These are phyloP conservation scores for Kwoniella newhampshirensis DNA, from an alignment of 768 basidiomycete genomes.

Conservation along the genomic window DNA sequence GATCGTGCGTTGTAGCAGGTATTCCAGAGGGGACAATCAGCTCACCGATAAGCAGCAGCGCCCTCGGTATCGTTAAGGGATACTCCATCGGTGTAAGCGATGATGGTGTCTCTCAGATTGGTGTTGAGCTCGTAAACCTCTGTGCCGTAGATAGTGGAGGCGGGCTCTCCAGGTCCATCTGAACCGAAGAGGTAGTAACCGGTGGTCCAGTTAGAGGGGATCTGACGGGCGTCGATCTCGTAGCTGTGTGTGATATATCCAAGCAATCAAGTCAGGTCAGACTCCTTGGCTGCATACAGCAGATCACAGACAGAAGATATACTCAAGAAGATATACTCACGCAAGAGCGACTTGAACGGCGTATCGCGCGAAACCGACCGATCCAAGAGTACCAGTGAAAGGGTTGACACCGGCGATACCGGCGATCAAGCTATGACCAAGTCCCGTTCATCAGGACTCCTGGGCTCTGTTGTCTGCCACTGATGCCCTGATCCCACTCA, in stretches of 20 bases:
- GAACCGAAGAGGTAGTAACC: slow-evolving; percentile 55
- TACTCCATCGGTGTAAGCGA: slow-evolving; percentile 48
- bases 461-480: too few relatives aligned
- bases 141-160: slow-evolving; percentile 55
- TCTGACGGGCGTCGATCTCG: slow-evolving; percentile 57
- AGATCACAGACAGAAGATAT: neutral
- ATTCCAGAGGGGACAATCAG: too few relatives aligned
- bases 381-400: slow-evolving; percentile 53
- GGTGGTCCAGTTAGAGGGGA: slow-evolving; percentile 53
- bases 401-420: slow-evolving; percentile 57
- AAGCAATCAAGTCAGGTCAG: too few relatives aligned
- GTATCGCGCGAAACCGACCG: slow-evolving; percentile 55
- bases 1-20: neutral
- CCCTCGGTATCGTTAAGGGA: slow-evolving; percentile 52
- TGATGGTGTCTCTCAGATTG: slow-evolving; percentile 51
- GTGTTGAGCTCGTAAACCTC: slow-evolving; percentile 59
- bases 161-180: slow-evolving; percentile 43
- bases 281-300: neutral
- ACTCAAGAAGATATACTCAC: slow-evolving; percentile 4
- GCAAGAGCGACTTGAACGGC: slow-evolving; percentile 52
- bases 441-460: neutral
- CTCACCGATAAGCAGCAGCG: slow-evolving; percentile 50
- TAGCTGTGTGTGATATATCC: too few relatives aligned
- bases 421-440: slow-evolving; percentile 39
- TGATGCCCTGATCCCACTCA: slow-evolving; percentile 22